Evolutionary conservation across 83 land plant species (phyloP).

Genomic region (Picea abies): DNA sequence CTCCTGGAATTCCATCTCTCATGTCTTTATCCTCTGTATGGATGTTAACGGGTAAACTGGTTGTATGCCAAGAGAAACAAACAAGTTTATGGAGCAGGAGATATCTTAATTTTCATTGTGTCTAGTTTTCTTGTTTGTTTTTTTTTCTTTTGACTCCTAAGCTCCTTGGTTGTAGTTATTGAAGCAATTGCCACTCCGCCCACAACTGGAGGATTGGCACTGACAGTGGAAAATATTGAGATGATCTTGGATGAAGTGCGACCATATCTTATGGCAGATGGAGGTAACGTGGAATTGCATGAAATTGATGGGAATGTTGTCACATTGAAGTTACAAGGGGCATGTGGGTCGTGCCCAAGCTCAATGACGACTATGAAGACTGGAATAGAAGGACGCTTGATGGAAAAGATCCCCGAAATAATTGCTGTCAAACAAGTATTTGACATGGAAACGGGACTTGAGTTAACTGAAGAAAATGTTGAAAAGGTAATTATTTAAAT

Average conservation of each 20-base stretch:
- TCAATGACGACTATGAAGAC: conserved; percentile 93
- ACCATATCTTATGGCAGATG: conserved; percentile 94
- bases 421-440: conserved; percentile 83
- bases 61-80: neutral
- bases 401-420: conserved; percentile 94
- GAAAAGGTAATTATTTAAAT: conserved; percentile 65
- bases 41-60: neutral
- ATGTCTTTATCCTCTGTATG: neutral
- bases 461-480: conserved; percentile 89
- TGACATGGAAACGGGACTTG: conserved; percentile 92
- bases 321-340: conserved; percentile 92
- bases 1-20: neutral
- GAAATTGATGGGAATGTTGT: conserved; percentile 98
- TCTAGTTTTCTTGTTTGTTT: neutral
- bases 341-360: conserved; percentile 99
- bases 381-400: conserved; percentile 92
- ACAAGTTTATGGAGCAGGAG: neutral
- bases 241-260: conserved; percentile 88
- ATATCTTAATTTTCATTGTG: neutral
- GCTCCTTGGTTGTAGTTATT: neutral
- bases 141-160: neutral
- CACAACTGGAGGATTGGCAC: conserved; percentile 64
- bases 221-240: conserved; percentile 97
- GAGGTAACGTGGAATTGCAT: conserved; percentile 94
- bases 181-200: conserved; percentile 38